Evolutionary conservation across 2,329 filamentous ascomycete species (phyloP).

Genomic region (Cryphonectria naterciae): DNA sequence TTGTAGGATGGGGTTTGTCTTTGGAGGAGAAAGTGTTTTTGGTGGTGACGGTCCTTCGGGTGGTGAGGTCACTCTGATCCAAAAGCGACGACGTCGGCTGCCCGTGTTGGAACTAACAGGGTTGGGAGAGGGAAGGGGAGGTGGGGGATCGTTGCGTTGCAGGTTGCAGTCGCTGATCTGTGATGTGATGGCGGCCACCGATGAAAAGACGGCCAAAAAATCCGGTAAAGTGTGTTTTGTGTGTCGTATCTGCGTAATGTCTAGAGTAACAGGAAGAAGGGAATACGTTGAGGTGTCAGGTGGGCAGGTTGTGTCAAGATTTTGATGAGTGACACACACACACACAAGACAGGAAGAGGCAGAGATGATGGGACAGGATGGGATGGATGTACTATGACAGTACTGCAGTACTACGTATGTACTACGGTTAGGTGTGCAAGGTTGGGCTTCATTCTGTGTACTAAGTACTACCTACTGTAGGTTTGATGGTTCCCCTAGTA

Average conservation of each 20-base stretch:
- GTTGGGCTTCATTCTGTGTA: not conserved
- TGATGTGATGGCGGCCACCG: not conserved
- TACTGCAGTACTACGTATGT: not conserved
- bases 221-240: not conserved
- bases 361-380: constrained; percentile 5
- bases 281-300: not conserved
- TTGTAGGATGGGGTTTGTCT: not conserved
- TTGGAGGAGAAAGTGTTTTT: not conserved
- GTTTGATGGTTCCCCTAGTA: not conserved
- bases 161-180: constrained; percentile 4
- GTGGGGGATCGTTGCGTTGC: not conserved
- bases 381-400: not conserved
- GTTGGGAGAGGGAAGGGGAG: not conserved
- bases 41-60: not conserved
- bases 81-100: not conserved
- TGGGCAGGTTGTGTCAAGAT: not conserved
- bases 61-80: constrained; percentile 13
- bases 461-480: not conserved
- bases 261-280: not conserved
- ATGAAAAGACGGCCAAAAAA: not conserved
- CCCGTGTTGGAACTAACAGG: constrained; percentile 6
- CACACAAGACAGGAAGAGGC: not conserved
- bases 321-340: not conserved
- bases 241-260: not conserved
- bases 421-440: not conserved